Percentiles rank a stretch among this genome's conserved stretches.
Conservation (phyloP, 768 basidiomycete species). For the Gyrodon lividus region DNA sequence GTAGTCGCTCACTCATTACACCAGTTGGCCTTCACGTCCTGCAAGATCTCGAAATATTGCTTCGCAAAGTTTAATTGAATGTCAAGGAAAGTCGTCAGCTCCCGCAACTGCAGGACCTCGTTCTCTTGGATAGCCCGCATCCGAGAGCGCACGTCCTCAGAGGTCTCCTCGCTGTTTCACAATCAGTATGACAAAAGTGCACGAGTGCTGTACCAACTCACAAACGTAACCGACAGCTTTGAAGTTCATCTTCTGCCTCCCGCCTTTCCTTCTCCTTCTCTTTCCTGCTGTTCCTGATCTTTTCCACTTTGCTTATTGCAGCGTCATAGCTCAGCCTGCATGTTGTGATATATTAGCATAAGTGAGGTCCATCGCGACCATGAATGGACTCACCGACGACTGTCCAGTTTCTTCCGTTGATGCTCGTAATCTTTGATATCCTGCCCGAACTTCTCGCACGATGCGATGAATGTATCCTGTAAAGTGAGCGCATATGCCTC, state of each 20-base stretch:
- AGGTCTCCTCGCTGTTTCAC: conserved; percentile 71
- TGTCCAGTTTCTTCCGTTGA: conserved; percentile 84
- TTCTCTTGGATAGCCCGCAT: conserved; percentile 81
- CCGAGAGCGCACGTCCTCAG: conserved; percentile 78
- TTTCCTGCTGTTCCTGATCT: conserved; percentile 70
- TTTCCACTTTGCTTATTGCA: conserved; percentile 66
- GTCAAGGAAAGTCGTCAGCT: conserved; percentile 70
- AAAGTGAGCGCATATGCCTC: conserved; percentile 76
- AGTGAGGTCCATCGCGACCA: background rate
- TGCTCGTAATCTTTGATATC: conserved; percentile 83
- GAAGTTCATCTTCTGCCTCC: conserved; percentile 82
- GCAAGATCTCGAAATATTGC: conserved; percentile 70
- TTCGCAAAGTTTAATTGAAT: conserved; percentile 71
- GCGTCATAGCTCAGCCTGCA: conserved; percentile 75
- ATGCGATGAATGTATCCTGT: conserved; percentile 68
- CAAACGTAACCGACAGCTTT: conserved; percentile 72
- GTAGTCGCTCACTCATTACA: conserved; percentile 50
- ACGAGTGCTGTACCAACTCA: conserved; percentile 35
- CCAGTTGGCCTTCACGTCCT: conserved; percentile 70
- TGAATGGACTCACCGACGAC: conserved; percentile 55
- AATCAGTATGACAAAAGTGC: conserved; percentile 7
- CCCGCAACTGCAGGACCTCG: conserved; percentile 69
- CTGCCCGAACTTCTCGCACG: conserved; percentile 62
- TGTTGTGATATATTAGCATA: background rate
- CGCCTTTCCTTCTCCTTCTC: conserved; percentile 71